Evolutionary conservation across 805 yeast genomes (phyloP).

Genomic region (Debaryomyces hansenii): DNA sequence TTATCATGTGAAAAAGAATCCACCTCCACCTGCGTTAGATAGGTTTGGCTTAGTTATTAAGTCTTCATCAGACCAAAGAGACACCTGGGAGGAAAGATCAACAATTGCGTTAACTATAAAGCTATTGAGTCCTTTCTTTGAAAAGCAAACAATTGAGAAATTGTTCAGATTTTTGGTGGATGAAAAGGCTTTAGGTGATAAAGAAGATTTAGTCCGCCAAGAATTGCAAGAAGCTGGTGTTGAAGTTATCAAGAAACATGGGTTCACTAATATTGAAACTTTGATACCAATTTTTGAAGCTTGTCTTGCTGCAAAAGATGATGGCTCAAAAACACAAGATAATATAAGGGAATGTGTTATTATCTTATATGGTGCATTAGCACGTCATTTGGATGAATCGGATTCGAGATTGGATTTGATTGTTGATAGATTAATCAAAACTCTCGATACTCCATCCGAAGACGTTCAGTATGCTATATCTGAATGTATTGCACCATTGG

Average conservation of each 20-base stretch:
- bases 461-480: conserved; percentile 87
- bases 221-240: conserved; percentile 91
- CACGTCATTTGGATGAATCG: conserved; percentile 68
- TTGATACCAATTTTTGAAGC: conserved; percentile 81
- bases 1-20: conserved; percentile 62
- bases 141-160: conserved; percentile 39
- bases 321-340: conserved; percentile 52
- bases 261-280: conserved; percentile 63
- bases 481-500: conserved; percentile 82
- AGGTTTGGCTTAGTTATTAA: conserved; percentile 77
- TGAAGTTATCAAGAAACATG: conserved; percentile 64
- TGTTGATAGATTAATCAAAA: conserved; percentile 65
- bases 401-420: conserved; percentile 69
- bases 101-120: conserved; percentile 74
- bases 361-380: conserved; percentile 87
- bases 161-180: conserved; percentile 65
- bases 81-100: conserved; percentile 82
- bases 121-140: conserved; percentile 51
- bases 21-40: conserved; percentile 77
- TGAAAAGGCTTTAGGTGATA: conserved; percentile 71
- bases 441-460: conserved; percentile 85
- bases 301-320: conserved; percentile 53
- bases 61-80: conserved; percentile 59
- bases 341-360: conserved; percentile 75
- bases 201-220: conserved; percentile 67